phyloP scores from a whole-genome alignment of 192 early-diverging fungal genomes.

The Umbelopsis isabellina region DNA sequence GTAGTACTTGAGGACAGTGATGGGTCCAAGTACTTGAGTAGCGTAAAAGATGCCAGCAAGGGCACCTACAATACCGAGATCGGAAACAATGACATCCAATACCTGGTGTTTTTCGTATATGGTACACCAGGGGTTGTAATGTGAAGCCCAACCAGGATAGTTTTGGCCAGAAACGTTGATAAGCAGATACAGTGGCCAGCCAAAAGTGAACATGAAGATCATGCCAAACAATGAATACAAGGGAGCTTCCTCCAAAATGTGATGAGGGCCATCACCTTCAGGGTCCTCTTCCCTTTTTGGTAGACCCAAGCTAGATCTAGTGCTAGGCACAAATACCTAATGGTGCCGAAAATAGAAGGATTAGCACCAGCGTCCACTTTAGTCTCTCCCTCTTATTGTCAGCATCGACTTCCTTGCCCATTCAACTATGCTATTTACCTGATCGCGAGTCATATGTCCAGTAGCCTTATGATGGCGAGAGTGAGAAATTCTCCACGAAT shows the following conservation, averaged over 20 bases:
- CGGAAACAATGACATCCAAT: slow-evolving; percentile 69
- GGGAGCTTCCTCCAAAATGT: slow-evolving; percentile 76
- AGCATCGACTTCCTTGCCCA: too few relatives aligned
- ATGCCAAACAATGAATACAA: slow-evolving; percentile 66
- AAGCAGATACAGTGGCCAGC: slow-evolving; percentile 90
- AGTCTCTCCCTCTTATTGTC: too few relatives aligned
- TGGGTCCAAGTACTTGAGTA: slow-evolving; percentile 55
- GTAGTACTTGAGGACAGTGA: slow-evolving; percentile 81
- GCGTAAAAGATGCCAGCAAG: slow-evolving; percentile 49
- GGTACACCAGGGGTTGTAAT: slow-evolving; percentile 81
- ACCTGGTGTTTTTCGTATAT: slow-evolving; percentile 82
- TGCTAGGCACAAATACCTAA: slow-evolving; percentile 73
- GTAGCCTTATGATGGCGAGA: slow-evolving; percentile 93
- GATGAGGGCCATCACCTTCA: slow-evolving; percentile 32
- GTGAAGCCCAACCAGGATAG: slow-evolving; percentile 75
- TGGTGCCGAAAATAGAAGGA: background rate
- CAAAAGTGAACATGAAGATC: slow-evolving; percentile 72
- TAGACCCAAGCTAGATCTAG: slow-evolving; percentile 18
- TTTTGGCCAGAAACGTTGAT: slow-evolving; percentile 80
- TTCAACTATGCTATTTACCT: slow-evolving; percentile 39
- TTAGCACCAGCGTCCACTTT: background rate
- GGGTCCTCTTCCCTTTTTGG: slow-evolving; percentile 46
- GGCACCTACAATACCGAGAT: slow-evolving; percentile 64
- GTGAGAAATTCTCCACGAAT: slow-evolving; percentile 92
- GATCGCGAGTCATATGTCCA: slow-evolving; percentile 87